Evolutionary conservation across 2,329 filamentous ascomycete species (phyloP).

Genomic region (Botrytis elliptica): DNA sequence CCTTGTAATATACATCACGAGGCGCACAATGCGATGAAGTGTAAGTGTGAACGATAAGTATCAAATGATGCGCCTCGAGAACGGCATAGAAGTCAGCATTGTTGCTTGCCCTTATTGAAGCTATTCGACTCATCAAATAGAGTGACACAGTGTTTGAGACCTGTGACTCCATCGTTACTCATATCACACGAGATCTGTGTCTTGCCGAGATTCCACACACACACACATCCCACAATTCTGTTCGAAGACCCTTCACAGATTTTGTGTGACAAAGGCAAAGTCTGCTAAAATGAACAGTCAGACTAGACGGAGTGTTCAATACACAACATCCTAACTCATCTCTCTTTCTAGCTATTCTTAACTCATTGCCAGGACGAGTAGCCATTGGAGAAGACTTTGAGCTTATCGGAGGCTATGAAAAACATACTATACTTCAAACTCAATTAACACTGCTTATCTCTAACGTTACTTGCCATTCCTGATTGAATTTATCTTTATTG

Average conservation of each 20-base stretch:
- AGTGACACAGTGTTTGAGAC: neutral
- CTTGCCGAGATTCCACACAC: neutral
- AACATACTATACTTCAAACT: neutral
- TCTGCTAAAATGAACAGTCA: neutral
- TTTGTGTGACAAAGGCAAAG: neutral
- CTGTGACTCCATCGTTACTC: constrained; percentile 8
- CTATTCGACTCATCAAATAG: neutral
- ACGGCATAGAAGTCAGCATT: too few species aligned
- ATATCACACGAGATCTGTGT: constrained; percentile 4
- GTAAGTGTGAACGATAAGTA: neutral
- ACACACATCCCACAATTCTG: neutral
- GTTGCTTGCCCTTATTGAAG: neutral
- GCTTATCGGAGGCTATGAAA: neutral
- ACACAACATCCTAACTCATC: neutral
- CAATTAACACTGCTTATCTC: too few species aligned
- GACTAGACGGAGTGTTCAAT: neutral
- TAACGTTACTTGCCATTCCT: neutral
- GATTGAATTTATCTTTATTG: too few species aligned
- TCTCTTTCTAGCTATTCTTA: neutral
- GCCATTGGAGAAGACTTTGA: neutral
- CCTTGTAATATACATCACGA: constrained; percentile 2
- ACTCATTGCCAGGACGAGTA: neutral
- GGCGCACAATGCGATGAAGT: neutral
- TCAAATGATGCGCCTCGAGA: neutral
- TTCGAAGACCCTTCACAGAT: neutral